Base-by-base conservation (phyloP, 345 rosid species). In the Passiflora organensis region DNA sequence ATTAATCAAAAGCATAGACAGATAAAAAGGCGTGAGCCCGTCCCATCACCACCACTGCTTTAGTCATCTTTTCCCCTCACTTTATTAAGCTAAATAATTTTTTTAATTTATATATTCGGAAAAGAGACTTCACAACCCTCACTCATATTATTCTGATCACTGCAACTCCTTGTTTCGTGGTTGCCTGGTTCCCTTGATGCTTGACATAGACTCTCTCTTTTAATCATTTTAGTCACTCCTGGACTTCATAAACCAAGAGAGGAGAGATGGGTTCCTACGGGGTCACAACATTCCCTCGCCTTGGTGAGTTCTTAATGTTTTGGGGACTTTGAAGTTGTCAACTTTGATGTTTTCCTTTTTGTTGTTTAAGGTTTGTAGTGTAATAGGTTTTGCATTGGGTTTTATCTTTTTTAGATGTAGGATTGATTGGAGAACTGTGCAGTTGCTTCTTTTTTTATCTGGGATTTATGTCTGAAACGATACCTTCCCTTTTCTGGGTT, bases 161-260 rank as follows among this genome's bases (percentile, higher is more conserved):
- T 44, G 67, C 47, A 49, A 56, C 65, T 63, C 64, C 58, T 68
- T 72, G 70, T 70, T 77, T 32, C 44, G 59, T 67, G 82, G 34
- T 28, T 28, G 34, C 8, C 34, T 28, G 34, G 88, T 78, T 82
- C 66, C 85, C 83, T 75, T 63, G 71, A 77, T 84, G 81, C 94
- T 76, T 61, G 66, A 76, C 97, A 82, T 74, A 62, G 36, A 60
- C 43, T 71, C 76, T 77, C 60, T 67, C 48, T 48, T 37, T 67
- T 67, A 72, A 76, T 80, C 78, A 77, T 84, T 75, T 61, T 68
- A 47, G 47, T 18, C 79, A 63, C 67, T 64, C 43, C 2, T 37
- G 59, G 53, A 48, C 62, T 60, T 72, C 64, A 48, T 43, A n/a
- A n/a, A n/a, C n/a, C n/a, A n/a, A n/a, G 55, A 68, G 65, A 64